A percentile compares a stretch with the other conserved stretches of the same genome.
phyloP scores from a whole-genome alignment of 371 early-diverging fungal species.

The Lichtheimia hyalospora region DNA sequence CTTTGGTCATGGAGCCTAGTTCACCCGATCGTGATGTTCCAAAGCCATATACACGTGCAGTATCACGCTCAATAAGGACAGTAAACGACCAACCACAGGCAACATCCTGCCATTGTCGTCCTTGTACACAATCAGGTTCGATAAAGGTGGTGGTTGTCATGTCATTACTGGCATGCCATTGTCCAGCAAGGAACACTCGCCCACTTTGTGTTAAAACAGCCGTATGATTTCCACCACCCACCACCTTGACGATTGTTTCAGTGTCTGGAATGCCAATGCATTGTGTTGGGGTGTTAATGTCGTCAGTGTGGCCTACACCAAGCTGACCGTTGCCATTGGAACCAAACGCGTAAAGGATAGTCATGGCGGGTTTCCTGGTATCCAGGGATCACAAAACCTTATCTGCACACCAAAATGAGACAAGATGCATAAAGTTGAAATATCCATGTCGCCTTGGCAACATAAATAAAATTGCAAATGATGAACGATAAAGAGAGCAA shows the following conservation, averaged over 20 bases:
- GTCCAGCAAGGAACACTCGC: slow-evolving; percentile 19
- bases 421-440: too few species aligned
- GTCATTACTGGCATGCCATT: slow-evolving; percentile 2
- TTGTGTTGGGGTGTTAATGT: slow-evolving; percentile 23
- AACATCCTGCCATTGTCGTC: slow-evolving; percentile 39
- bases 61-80: slow-evolving; percentile 28
- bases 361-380: not conserved
- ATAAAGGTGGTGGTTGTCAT: not conserved
- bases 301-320: slow-evolving; percentile 52
- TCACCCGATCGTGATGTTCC: slow-evolving; percentile 57
- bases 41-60: slow-evolving; percentile 41
- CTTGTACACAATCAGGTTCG: slow-evolving; percentile 2
- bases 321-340: slow-evolving; percentile 69
- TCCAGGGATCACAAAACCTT: too few species aligned
- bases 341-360: slow-evolving; percentile 53
- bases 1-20: slow-evolving; percentile 22
- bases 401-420: too few species aligned
- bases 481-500: too few species aligned
- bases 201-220: slow-evolving; percentile 43
- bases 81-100: slow-evolving; percentile 67
- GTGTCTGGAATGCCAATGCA: slow-evolving; percentile 29
- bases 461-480: too few species aligned
- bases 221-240: slow-evolving; percentile 70
- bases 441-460: too few species aligned
- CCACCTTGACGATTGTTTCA: slow-evolving; percentile 24